Evolutionary conservation across 495 filamentous ascomycete species (phyloP), one percentile per base, ranked within the genome.

Genomic region (Massariosphaeria phaeospora): DNA sequence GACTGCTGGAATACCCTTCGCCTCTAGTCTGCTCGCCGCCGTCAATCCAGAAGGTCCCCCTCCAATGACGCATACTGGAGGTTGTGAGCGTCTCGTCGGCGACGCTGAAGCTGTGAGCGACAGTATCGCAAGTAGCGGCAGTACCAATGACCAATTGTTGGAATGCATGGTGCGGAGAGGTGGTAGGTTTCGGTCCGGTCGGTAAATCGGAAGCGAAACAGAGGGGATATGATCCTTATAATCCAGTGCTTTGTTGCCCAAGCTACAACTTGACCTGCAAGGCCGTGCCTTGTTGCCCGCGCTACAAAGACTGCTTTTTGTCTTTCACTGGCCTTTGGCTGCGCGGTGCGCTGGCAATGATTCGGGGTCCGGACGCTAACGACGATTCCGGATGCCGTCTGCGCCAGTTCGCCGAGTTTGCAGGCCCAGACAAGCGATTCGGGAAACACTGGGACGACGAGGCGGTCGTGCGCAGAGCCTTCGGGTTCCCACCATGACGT

Each of bases 11-110:
- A 50, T 26, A 12, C 61, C 61, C 29, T 64, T 64, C n/a, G 10
- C 39, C 46, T 64, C 48, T 29, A 64, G 61, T 33, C 29, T 47
- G 51, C 40, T 52, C 42, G 61, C 61, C 13, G 61, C 55, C 18
- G 52, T 59, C 46, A 64, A 34, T 9, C 61, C 61, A 7, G 61
- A 27, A 10, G 61, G 61, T 0, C 61, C 61, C 4, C 55, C 61
- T 9, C 61, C 61, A 34, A 64, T 52, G 24, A 64, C 53, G 46
- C 61, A 64, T 6, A 59, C 61, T 25, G 61, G 61, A 34, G 29
- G 50, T n/a, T 55, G 36, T 18, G 3, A 35, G 5, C 13, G 21
- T 31, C 50, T 43, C 33, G 29, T 43, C 6, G 59, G 59, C 43
- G 27, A 46, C 18, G 58, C 52, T 29, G 13, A 34, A 11, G 39